Evolutionary conservation across 176 grass and related monocot genomes (phyloP).

Genomic region (Musa beccarii): DNA sequence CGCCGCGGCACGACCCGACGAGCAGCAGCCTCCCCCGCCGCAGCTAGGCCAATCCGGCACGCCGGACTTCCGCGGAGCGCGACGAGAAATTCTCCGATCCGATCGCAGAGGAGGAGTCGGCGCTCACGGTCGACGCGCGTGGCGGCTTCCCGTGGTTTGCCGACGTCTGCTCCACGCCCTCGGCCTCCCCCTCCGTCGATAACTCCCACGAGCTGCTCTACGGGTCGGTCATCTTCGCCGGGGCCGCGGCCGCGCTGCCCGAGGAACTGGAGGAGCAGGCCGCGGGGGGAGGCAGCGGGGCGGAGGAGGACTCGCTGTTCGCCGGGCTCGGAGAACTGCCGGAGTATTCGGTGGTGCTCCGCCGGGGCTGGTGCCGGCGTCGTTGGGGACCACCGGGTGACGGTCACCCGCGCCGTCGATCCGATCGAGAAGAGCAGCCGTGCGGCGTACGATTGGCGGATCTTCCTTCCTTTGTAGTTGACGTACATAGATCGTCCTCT

Average conservation of each 20-base stretch:
- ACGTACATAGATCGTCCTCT: background rate
- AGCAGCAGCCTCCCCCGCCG: background rate
- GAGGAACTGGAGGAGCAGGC: conserved; percentile 44
- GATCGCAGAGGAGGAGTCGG: background rate
- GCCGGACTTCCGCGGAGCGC: background rate
- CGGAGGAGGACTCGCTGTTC: conserved; percentile 66
- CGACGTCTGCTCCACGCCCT: conserved; percentile 40
- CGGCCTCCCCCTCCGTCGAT: conserved; percentile 20
- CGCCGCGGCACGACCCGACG: background rate
- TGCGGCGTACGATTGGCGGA: background rate
- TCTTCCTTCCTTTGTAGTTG: background rate
- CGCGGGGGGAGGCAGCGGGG: conserved; percentile 5
- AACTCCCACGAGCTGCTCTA: background rate
- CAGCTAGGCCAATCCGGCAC: background rate
- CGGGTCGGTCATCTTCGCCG: conserved; percentile 13
- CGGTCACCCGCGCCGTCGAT: no score
- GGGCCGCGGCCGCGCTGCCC: conserved; percentile 10
- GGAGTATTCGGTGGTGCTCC: conserved; percentile 70
- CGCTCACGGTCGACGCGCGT: background rate
- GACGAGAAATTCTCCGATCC: background rate
- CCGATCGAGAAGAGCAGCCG: background rate
- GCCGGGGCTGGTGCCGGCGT: conserved; percentile 21
- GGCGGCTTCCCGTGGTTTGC: conserved; percentile 64
- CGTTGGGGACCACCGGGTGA: background rate
- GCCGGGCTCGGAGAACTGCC: conserved; percentile 81